Evolutionary conservation across 331 rosid species (phyloP), one percentile per base, ranked within the genome.

Genomic region (Acacia pycnantha): DNA sequence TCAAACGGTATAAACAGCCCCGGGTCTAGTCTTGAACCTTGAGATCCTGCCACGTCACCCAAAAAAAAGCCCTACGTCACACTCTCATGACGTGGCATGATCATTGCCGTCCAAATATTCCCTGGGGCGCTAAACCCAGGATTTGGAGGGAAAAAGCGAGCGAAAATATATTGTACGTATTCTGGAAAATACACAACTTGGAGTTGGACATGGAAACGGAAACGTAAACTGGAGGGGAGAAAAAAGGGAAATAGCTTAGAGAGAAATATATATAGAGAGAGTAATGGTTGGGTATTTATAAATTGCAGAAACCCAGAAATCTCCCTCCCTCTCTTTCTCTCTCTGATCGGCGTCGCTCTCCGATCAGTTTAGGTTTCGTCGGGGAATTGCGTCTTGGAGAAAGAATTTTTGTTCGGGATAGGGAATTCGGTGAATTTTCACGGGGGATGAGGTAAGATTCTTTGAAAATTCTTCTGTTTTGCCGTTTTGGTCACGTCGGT

Each of bases 81-180:
- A 12, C 0, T 26, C 19, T 0, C 11, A n/a, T 22, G 33, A 84
- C 82, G 86, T 88, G 95, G 86, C 47, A 0, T 5, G 29, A 86
- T 88, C 92, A 0, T 0, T 6, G 9, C 58, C 56, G 40, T 46
- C 8, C n/a, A 71, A 26, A 7, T 14, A 5, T 14, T 13, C 50
- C 26, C 54, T 5, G 66, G 1, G 11, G 11, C 13, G 64, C 13
- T 44, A 43, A 76, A 24, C 47, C 51, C 24, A 19, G 79, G 82
- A 77, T 85, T 85, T 88, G 92, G 93, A 87, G 90, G 92, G 92
- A 88, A 91, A 88, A 18, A 21, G 44, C 3, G 72, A 31, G 72
- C 12, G 33, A 19, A 3, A 33, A 66, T 8, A 16, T 51, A 27
- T 13, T 62, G 66, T 24, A 24, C 33, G 33, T 59, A 59, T 59